phyloP scores from a whole-genome alignment of 192 early-diverging fungal genomes.

The Phlyctochytrium planicorne region DNA sequence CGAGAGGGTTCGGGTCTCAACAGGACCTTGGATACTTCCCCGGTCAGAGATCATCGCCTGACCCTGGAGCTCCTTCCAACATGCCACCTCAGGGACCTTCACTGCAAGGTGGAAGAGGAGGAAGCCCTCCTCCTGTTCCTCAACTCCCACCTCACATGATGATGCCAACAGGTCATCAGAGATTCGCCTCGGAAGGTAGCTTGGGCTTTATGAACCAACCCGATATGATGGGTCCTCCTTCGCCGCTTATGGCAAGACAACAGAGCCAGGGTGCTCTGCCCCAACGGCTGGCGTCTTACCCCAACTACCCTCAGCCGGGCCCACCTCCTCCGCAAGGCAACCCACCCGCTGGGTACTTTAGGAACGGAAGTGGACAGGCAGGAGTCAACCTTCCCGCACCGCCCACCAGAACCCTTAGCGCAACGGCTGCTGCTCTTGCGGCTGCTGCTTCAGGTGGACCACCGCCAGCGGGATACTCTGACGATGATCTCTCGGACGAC shows the following conservation, averaged over 20 bases:
- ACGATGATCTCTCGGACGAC: conserved; percentile 16
- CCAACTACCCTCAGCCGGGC: background rate
- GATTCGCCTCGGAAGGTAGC: background rate
- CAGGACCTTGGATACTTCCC: background rate
- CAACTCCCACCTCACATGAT: background rate
- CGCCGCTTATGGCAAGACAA: background rate
- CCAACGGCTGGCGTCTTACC: too few species aligned
- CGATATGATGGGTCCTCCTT: background rate
- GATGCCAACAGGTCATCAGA: background rate
- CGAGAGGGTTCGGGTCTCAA: conserved; percentile 1
- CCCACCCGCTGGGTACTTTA: too few species aligned
- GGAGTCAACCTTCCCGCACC: background rate
- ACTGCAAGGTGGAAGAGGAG: too few species aligned
- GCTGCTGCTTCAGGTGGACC: background rate
- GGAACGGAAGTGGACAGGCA: background rate
- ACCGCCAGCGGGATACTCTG: conserved; percentile 19
- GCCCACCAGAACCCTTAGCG: background rate
- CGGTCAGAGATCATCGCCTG: background rate
- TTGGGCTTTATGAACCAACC: background rate
- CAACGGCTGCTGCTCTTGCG: background rate
- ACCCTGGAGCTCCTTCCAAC: background rate
- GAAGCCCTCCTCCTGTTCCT: background rate
- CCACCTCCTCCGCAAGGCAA: background rate
- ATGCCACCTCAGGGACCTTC: too few species aligned
- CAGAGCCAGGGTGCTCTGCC: background rate